Percentiles rank a stretch among this genome's conserved stretches.
These are phyloP conservation scores for Casaregolazyma lundiana DNA, from an alignment of 1,139 yeast species.

Conservation along the genomic window DNA sequence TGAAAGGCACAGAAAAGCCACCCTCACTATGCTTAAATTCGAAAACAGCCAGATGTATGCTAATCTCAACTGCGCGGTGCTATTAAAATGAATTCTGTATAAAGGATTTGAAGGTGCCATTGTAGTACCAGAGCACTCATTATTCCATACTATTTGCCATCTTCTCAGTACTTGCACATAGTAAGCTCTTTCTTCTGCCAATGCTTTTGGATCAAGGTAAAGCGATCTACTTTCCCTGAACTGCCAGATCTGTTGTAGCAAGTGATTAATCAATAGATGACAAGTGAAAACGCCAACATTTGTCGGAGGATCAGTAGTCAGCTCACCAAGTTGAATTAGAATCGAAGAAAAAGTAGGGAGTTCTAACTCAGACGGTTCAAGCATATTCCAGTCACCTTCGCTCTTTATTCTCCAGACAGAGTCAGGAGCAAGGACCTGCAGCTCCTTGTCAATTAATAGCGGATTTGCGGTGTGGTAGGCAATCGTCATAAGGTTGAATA, in stretches of 20 bases:
- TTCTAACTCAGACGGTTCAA: background rate
- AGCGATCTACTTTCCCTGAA: background rate
- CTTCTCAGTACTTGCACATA: background rate
- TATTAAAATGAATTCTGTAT: background rate
- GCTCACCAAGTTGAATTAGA: background rate
- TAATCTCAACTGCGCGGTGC: conserved; percentile 1
- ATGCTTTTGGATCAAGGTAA: background rate
- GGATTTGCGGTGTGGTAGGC: background rate
- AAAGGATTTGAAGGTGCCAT: background rate
- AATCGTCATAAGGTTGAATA: background rate
- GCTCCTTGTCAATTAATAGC: background rate
- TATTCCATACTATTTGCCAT: background rate
- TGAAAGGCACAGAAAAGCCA: conserved; percentile 1
- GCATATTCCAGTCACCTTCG: background rate
- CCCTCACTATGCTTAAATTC: background rate
- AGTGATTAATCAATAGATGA: background rate
- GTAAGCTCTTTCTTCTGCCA: background rate
- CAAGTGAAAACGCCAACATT: background rate
- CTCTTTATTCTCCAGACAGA: background rate
- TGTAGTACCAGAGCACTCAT: background rate
- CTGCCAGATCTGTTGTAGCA: background rate
- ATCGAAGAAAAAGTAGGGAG: background rate
- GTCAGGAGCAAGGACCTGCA: background rate
- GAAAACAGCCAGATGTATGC: background rate
- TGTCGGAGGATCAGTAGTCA: background rate